Percentiles rank a stretch among this genome's conserved stretches.
Conservation (phyloP, 768 basidiomycete genomes). For the Termitomyces sp. region DNA sequence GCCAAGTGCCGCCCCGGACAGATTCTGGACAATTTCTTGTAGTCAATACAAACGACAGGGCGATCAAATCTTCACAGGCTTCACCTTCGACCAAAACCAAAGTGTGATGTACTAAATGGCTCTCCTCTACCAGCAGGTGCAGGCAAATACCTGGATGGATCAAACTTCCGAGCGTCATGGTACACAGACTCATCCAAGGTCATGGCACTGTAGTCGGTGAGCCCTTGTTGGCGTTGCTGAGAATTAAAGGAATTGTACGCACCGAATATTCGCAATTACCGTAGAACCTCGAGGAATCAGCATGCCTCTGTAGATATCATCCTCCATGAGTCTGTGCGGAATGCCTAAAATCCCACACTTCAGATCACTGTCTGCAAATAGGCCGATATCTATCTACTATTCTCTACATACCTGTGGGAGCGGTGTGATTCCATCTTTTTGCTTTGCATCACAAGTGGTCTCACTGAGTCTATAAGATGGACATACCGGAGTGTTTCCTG, state of each 20-base stretch:
- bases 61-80: background rate
- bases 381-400: too few relatives aligned
- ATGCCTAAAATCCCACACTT: slow-evolving; percentile 4
- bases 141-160: slow-evolving; percentile 12
- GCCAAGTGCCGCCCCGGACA: slow-evolving; percentile 36
- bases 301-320: slow-evolving; percentile 15
- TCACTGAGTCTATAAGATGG: background rate
- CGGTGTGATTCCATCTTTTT: slow-evolving; percentile 7
- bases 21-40: slow-evolving; percentile 4
- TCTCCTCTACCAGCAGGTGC: slow-evolving; percentile 9
- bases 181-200: slow-evolving; percentile 11
- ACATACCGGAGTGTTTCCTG: slow-evolving; percentile 13
- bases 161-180: slow-evolving; percentile 8
- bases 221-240: background rate
- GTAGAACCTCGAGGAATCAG: slow-evolving; percentile 11
- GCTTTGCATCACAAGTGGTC: background rate
- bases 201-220: slow-evolving; percentile 7
- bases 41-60: background rate
- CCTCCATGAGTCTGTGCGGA: slow-evolving; percentile 12
- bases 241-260: background rate
- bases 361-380: background rate
- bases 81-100: slow-evolving; percentile 14
- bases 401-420: slow-evolving; percentile 2
- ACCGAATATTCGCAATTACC: slow-evolving; percentile 12
- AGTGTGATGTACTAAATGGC: slow-evolving; percentile 8